Conservation (phyloP, 306 rosid species). For the Echinosophora koreensis region DNA sequence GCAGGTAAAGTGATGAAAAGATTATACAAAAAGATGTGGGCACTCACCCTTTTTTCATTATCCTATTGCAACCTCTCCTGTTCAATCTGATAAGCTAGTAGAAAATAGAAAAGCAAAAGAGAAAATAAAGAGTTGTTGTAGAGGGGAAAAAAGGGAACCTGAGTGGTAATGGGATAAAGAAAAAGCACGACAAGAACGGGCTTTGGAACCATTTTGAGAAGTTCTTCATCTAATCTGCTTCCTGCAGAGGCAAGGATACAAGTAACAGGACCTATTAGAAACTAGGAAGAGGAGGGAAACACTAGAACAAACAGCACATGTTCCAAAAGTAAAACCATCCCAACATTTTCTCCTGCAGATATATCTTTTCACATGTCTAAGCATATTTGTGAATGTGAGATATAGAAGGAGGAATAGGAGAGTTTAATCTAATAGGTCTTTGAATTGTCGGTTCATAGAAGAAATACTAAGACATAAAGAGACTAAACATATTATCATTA, state of each 20-base stretch:
- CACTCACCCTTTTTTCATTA: too few relatives aligned
- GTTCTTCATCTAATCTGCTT: conserved; percentile 27
- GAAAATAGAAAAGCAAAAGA: background rate
- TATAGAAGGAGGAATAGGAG: background rate
- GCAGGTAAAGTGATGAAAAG: conserved; percentile 4
- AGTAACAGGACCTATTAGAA: conserved; percentile 24
- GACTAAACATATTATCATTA: conserved; percentile 26
- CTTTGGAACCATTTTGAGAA: too few relatives aligned
- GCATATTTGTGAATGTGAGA: conserved; percentile 5
- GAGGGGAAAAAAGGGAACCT: conserved; percentile 26
- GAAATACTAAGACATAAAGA: background rate
- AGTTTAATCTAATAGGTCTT: conserved; percentile 9
- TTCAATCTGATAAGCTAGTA: conserved; percentile 70
- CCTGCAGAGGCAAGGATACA: conserved; percentile 54
- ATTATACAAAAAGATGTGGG: background rate
- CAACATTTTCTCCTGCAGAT: background rate
- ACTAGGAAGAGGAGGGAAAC: conserved; percentile 29
- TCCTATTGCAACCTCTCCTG: conserved; percentile 46
- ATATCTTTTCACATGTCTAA: background rate
- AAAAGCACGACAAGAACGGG: too few relatives aligned
- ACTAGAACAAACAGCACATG: conserved; percentile 12
- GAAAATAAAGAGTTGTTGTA: background rate
- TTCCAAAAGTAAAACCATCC: conserved; percentile 26
- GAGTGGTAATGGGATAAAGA: too few relatives aligned
- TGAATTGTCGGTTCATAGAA: background rate